A percentile compares a stretch with the other conserved stretches of the same genome.
Conservation (phyloP, 441 rosid genomes). For the Adansonia grandidieri region DNA sequence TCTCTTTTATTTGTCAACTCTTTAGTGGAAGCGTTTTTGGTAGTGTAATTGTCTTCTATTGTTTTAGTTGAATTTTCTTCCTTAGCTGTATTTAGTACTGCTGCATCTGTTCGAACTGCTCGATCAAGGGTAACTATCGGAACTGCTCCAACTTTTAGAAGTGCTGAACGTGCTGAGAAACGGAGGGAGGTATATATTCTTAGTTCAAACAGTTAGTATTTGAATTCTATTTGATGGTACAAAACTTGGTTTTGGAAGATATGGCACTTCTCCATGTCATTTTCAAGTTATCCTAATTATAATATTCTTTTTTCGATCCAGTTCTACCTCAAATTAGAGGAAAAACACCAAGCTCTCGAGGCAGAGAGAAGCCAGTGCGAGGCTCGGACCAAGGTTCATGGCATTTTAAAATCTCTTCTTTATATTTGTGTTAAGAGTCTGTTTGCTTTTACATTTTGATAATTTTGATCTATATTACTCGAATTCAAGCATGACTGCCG, state of each 20-base stretch:
- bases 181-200: constrained; percentile 69
- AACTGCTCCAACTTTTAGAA: constrained; percentile 81
- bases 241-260: too few species aligned
- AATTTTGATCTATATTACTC: too few species aligned
- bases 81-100: constrained; percentile 40
- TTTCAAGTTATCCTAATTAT: constrained; percentile 24
- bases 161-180: constrained; percentile 78
- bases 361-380: constrained; percentile 75
- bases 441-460: neutral
- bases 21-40: neutral
- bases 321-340: constrained; percentile 81
- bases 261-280: neutral
- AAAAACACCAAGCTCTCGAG: constrained; percentile 80
- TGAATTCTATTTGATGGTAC: neutral
- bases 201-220: neutral
- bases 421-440: neutral
- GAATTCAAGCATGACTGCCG: too few species aligned
- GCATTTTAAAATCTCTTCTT: neutral
- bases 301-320: constrained; percentile 29
- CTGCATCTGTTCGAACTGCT: constrained; percentile 67
- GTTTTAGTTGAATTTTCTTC: neutral
- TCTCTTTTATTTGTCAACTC: neutral
- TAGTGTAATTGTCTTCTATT: neutral
- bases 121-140: constrained; percentile 77
- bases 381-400: constrained; percentile 75